A percentile compares a stretch with the other conserved stretches of the same genome.
These are phyloP conservation scores for Sordaria brevicollis DNA, from an alignment of 495 filamentous ascomycete species.

Conservation along the genomic window DNA sequence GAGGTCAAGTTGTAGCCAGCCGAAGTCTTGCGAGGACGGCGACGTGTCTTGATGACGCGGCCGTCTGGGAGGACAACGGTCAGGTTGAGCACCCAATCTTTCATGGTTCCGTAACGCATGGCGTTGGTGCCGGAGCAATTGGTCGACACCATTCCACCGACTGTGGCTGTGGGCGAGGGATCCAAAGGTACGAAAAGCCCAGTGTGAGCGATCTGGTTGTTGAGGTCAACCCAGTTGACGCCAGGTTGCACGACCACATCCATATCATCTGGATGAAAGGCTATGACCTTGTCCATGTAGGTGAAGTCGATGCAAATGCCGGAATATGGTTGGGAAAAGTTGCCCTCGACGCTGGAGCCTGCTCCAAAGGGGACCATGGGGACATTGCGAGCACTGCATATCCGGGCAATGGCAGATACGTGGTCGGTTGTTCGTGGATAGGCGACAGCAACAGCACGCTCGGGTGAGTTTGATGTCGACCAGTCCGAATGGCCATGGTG, in stretches of 20 bases:
- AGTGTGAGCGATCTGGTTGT: slow-evolving; percentile 55
- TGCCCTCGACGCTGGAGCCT: slow-evolving; percentile 75
- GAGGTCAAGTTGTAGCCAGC: slow-evolving; percentile 76
- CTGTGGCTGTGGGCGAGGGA: slow-evolving; percentile 51
- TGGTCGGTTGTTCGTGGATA: slow-evolving; percentile 66
- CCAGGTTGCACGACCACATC: slow-evolving; percentile 82
- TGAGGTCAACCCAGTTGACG: slow-evolving; percentile 78
- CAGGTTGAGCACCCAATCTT: slow-evolving; percentile 70
- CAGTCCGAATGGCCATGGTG: slow-evolving; percentile 79
- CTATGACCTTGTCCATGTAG: slow-evolving; percentile 68
- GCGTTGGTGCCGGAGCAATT: slow-evolving; percentile 74
- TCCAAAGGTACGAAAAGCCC: slow-evolving; percentile 85
- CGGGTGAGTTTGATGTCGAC: slow-evolving; percentile 69
- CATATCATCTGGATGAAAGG: slow-evolving; percentile 73
- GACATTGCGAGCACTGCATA: slow-evolving; percentile 66
- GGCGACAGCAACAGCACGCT: slow-evolving; percentile 60
- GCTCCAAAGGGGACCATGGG: slow-evolving; percentile 84
- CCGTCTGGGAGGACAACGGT: slow-evolving; percentile 72
- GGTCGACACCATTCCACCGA: slow-evolving; percentile 66
- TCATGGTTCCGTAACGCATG: slow-evolving; percentile 73
- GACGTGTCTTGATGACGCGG: slow-evolving; percentile 61
- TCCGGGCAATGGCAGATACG: slow-evolving; percentile 64
- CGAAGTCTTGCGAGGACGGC: slow-evolving; percentile 60
- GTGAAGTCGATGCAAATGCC: slow-evolving; percentile 79
- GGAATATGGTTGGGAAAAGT: slow-evolving; percentile 71